A percentile compares a stretch with the other conserved stretches of the same genome.
Evolutionary conservation across 2,329 filamentous ascomycete species (phyloP).

Genomic region (Cladosporium austrohemisphaericum): DNA sequence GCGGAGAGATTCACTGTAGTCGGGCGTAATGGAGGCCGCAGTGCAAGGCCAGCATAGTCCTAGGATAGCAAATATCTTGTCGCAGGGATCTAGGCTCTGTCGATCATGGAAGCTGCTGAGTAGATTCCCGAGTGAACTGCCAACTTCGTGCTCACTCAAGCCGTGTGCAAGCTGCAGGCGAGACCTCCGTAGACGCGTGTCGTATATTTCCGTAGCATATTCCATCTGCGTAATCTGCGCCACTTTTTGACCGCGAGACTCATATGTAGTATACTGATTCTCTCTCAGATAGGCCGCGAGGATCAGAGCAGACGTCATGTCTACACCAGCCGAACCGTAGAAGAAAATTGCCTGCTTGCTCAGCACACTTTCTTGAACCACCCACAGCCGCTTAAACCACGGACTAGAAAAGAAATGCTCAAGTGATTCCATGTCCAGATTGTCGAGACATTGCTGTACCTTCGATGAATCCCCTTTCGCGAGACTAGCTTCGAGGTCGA

Average conservation of each 20-base stretch:
- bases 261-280: too few species aligned
- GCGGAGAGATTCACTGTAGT: background rate
- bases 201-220: too few species aligned
- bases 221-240: too few species aligned
- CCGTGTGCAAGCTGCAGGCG: background rate
- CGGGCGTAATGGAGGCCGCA: background rate
- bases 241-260: too few species aligned
- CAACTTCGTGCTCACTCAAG: background rate
- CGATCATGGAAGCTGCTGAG: background rate
- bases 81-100: background rate
- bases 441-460: too few species aligned
- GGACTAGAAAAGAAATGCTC: background rate
- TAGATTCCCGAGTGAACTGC: background rate
- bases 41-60: background rate
- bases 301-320: too few species aligned
- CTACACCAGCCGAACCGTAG: background rate
- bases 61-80: background rate
- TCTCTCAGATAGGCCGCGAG: too few species aligned
- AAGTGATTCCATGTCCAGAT: background rate
- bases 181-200: too few species aligned
- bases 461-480: too few species aligned
- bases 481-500: too few species aligned
- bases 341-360: background rate
- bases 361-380: background rate
- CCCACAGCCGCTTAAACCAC: background rate